Base-by-base conservation (phyloP, 108 stramenopile genomes). In the Aurantiochytrium sp. region DNA sequence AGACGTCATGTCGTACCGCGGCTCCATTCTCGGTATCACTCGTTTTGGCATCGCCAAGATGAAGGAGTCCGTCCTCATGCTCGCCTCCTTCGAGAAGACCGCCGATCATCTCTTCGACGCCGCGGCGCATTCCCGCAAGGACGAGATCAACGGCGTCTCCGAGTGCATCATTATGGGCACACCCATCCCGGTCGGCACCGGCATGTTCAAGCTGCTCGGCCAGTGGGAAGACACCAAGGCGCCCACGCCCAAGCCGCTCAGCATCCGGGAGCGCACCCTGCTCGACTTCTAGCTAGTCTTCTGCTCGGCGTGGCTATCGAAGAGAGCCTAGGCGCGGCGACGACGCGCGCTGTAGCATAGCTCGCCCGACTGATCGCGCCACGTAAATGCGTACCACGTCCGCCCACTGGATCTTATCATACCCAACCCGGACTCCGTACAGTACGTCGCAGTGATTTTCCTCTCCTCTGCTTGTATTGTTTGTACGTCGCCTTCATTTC, bases 141-240 rank as follows among this genome's bases (percentile, higher is more conserved):
- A 99, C 89, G 93, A 94, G 55, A 97, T 99, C 90, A 97, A 96
- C 15, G 99, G 98, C 17, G 98, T 99, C 48, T 96, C 96, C 68
- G 97, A 99, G 93, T 99, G 99, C 89, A 99, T 99, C 91, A 98
- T 99, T 86, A 98, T 98, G 98, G 99, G 99, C 6, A 97, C 96
- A n/a, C 96, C 97, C 30, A 96, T 98, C 69, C 97, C 97, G 17
- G 90, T 99, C 55, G 99, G 99, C 48, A 98, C 98, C 31, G 99
- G 99, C 36, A 86, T 97, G 53, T 97, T 98, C 92, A 97, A 97
- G 88, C 91, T 98, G 55, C n/a, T 81, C 19, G 39, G 73, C 45
- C n/a, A 41, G 12, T 81, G 73, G 73, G 73, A 81, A 19, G 30
- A 42, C n/a, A 17, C 59, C 15, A 19, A 12, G 30, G 30, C 39